Evolutionary conservation across 1,284 basidiomycete genomes (phyloP), one percentile per base, ranked within the genome.

Genomic region (Cryptococcus sp.): DNA sequence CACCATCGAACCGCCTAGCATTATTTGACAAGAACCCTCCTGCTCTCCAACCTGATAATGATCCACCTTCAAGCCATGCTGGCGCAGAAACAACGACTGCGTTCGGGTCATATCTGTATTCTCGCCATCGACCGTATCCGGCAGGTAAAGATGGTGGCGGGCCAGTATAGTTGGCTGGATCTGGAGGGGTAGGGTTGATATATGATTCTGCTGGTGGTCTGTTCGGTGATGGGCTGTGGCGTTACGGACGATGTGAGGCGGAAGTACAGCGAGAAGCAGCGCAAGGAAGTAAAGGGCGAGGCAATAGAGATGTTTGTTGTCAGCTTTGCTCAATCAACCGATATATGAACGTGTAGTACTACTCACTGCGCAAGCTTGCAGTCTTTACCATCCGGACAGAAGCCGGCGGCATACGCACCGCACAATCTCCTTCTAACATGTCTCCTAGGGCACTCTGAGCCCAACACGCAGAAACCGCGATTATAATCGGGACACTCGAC

Each of bases 401-500:
- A 93, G 3, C 96, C 96, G 15, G 90, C 90, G 29, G 97, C 78
- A 79, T 96, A 99, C 23, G 87, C 80, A 64, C 93, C 91, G 75
- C 96, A 99, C 29, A 91, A 86, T 17, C 94, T 89, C 50, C 91
- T 84, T 49, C 93, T 85, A 38, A 97, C 87, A 77, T 99, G 96
- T 79, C 96, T 94, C 55, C 94, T 85, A 4, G 91, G 87, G 75
- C 96, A 99, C 19, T 79, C 80, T 0, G 94, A 93, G 13, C 95
- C 93, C 92, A 66, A 16, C 50, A 48, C 53, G 77, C 96, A 99
- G 76, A 99, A 99, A 0, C 96, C 96, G 61, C 96, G 82, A 64
- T 89, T 89, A 77, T 96, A 99, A 75, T 94, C 91, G 49, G 93
- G 92, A 74, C 96, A 99, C 74, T 97, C 93, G 25, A 93, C 87